Base-by-base conservation (phyloP, 192 early-diverging fungal species). In the Borealophlyctis nickersoniae region DNA sequence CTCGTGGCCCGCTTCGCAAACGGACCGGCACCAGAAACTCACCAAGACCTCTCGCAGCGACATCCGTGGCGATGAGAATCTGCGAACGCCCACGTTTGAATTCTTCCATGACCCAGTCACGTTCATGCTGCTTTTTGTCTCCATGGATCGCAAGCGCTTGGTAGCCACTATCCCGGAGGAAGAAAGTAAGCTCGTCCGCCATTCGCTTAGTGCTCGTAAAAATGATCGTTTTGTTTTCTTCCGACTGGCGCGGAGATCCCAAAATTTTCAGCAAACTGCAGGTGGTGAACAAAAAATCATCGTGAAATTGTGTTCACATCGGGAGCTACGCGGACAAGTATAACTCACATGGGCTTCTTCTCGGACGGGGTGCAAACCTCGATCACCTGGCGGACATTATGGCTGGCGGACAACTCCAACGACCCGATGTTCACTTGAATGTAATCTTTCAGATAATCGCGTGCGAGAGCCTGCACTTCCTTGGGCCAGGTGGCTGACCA, bases 401-500 rank as follows among this genome's bases (percentile, higher is more conserved):
- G 91, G 39, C 84, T 90, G 27, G 96, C 93, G 13, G 89, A 85
- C 9, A 96, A 80, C n/a, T 91, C 90, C 22, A 95, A 67, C 22
- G 92, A 95, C n/a, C 95, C 95, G 60, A 98, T 88, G 62, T 91
- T 98, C 49, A 96, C 91, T 72, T 96, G 93, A 69, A 98, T 95
- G 69, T 86, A 95, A 51, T 95, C 92, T 11, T 87, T 74, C 56
- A 95, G 76, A 63, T 91, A 98, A 64, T 94, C 91, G 52, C 87
- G 79, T n/a, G 93, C 95, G 13, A 98, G 83, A 62, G 80, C 77
- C 70, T 96, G 89, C 13, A 98, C 93, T 51, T 92, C 89, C 77
- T 94, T 94, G 45, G 95, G 95, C 94, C 94, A 98, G 2, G 95
- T 98, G 11, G 95, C 95, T 70, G 89, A 92, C 92, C 93, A 98